These are phyloP conservation scores for Tripidium arundinaceum DNA, from an alignment of 202 grass and related monocot genomes.

Conservation along the genomic window DNA sequence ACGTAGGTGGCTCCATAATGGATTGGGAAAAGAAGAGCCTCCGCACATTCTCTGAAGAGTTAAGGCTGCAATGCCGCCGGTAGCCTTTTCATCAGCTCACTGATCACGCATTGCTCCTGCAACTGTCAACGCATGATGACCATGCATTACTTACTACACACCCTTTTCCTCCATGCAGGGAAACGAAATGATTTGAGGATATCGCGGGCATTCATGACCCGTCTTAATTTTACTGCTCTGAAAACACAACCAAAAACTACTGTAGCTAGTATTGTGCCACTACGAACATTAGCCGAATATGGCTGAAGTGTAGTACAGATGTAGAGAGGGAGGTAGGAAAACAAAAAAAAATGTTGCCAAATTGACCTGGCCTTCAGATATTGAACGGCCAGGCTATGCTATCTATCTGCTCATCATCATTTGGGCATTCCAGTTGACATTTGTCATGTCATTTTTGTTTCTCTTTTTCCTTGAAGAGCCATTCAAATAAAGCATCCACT, in stretches of 20 bases:
- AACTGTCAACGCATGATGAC: slow-evolving; percentile 34
- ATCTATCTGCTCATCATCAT: slow-evolving; percentile 26
- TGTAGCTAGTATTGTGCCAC: too few species aligned
- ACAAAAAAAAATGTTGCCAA: slow-evolving; percentile 12
- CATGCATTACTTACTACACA: slow-evolving; percentile 33
- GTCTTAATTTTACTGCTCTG: slow-evolving; percentile 7
- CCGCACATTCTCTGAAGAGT: slow-evolving; percentile 27
- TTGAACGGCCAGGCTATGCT: slow-evolving; percentile 19
- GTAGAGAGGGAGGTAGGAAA: background rate
- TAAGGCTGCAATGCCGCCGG: slow-evolving; percentile 33
- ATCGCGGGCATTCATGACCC: slow-evolving; percentile 36
- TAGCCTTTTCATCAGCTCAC: slow-evolving; percentile 27
- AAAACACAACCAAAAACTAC: too few species aligned
- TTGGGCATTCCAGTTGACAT: background rate
- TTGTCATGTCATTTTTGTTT: slow-evolving; percentile 5
- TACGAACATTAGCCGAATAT: too few species aligned
- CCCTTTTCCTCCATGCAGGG: slow-evolving; percentile 35
- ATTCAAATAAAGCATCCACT: slow-evolving; percentile 5
- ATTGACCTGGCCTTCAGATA: slow-evolving; percentile 25
- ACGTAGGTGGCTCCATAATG: background rate
- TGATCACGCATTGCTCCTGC: slow-evolving; percentile 34
- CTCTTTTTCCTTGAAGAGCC: background rate
- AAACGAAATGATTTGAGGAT: slow-evolving; percentile 26
- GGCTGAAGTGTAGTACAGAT: slow-evolving; percentile 32
- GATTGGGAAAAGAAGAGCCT: background rate